Conservation (phyloP, 176 grass and related monocot genomes). For the Paspalum vaginatum region DNA sequence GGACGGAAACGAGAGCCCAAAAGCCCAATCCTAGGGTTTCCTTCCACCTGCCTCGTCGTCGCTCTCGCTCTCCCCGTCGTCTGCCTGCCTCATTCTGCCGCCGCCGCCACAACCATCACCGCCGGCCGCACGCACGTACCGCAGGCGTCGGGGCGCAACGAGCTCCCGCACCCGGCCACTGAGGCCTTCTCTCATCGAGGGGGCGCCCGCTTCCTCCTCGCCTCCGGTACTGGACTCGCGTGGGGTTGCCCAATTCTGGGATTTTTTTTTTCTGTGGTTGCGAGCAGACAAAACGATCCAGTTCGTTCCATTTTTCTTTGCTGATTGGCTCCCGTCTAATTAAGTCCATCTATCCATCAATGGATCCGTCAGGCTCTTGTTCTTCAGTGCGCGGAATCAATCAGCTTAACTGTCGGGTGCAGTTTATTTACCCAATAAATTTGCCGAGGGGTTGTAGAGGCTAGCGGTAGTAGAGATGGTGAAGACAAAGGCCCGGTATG, state of each 20-base stretch:
- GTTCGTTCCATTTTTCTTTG: neutral
- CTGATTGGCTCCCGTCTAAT: neutral
- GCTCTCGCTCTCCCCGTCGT: neutral
- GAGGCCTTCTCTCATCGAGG: neutral
- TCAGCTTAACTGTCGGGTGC: neutral
- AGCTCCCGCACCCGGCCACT: neutral
- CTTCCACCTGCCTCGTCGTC: neutral
- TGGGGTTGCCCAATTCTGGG: neutral
- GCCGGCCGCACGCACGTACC: neutral
- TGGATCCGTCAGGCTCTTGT: neutral
- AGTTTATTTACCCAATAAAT: neutral
- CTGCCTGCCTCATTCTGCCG: neutral
- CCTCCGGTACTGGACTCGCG: neutral
- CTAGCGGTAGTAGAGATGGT: conserved; percentile 17
- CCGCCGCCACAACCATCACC: neutral
- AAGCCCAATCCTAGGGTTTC: conserved; percentile 14
- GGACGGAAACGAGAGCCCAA: neutral
- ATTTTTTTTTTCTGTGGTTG: neutral
- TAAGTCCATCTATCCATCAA: neutral
- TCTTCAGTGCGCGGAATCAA: neutral
- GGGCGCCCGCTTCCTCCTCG: neutral
- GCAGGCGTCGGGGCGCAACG: neutral
- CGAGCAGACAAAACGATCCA: neutral
- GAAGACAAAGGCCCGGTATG: conserved; percentile 29
- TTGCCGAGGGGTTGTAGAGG: neutral